Percentiles rank a stretch among this genome's conserved stretches.
Evolutionary conservation across 1,139 yeast genomes (phyloP).

Genomic region (Keqinozyma sinolaborantium): DNA sequence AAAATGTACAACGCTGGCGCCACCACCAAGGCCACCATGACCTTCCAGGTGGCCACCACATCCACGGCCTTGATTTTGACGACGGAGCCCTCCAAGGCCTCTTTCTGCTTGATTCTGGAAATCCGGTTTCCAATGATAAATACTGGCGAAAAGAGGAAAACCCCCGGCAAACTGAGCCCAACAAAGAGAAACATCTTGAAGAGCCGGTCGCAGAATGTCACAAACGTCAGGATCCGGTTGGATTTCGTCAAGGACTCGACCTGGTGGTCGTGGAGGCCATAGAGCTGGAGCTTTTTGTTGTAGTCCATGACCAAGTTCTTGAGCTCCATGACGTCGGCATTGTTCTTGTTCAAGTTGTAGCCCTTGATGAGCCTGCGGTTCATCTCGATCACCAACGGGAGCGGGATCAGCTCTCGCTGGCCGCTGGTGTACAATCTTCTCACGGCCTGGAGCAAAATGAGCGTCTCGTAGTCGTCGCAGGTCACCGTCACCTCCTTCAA

Average conservation of each 20-base stretch:
- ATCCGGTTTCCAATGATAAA: slow-evolving; percentile 35
- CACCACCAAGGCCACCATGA: slow-evolving; percentile 39
- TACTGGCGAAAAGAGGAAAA: slow-evolving; percentile 42
- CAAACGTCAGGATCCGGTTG: slow-evolving; percentile 22
- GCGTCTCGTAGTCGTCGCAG: slow-evolving; percentile 87
- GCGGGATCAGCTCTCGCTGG: slow-evolving; percentile 31
- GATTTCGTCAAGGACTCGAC: slow-evolving; percentile 31
- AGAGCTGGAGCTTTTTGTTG: slow-evolving; percentile 27
- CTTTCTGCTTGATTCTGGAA: slow-evolving; percentile 33
- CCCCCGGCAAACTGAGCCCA: slow-evolving; percentile 40
- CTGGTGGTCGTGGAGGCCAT: slow-evolving; percentile 45
- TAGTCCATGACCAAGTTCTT: slow-evolving; percentile 33
- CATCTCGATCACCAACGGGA: slow-evolving; percentile 46
- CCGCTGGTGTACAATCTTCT: slow-evolving; percentile 38
- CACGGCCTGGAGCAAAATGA: slow-evolving; percentile 91
- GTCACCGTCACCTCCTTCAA: slow-evolving; percentile 87
- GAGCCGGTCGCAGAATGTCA: slow-evolving; percentile 25
- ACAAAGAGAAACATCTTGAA: slow-evolving; percentile 30
- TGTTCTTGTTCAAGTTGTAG: slow-evolving; percentile 32
- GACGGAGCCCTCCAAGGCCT: slow-evolving; percentile 39
- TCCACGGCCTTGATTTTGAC: slow-evolving; percentile 46
- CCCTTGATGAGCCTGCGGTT: slow-evolving; percentile 40
- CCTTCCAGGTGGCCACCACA: slow-evolving; percentile 47
- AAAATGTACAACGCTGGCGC: slow-evolving; percentile 43
- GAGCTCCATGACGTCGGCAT: slow-evolving; percentile 32